Percentiles rank a stretch among this genome's conserved stretches.
phyloP scores from a whole-genome alignment of 345 rosid species.

The Pugionium dolabratum region DNA sequence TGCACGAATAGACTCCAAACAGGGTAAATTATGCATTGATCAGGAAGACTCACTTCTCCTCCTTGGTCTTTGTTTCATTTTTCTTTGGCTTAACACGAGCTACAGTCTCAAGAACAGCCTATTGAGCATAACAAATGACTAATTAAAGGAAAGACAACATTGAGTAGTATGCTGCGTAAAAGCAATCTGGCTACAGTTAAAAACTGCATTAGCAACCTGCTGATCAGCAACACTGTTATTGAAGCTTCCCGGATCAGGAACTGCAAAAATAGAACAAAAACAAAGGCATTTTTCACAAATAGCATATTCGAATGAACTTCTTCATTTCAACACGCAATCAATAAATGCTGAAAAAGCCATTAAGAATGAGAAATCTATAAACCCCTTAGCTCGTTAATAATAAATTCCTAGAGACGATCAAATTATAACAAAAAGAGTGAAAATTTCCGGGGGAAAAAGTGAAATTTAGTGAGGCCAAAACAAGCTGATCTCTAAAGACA shows the following conservation, averaged over 20 bases:
- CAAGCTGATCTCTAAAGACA: slow-evolving; percentile 32
- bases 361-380: too few relatives aligned
- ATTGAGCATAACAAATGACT: slow-evolving; percentile 32
- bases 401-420: slow-evolving; percentile 24
- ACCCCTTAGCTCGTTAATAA: neutral
- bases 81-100: slow-evolving; percentile 83
- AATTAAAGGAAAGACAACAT: neutral
- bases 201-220: slow-evolving; percentile 53
- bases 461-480: slow-evolving; percentile 12
- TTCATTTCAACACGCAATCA: slow-evolving; percentile 16
- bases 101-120: slow-evolving; percentile 95
- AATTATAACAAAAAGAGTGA: slow-evolving; percentile 4
- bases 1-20: slow-evolving; percentile 2
- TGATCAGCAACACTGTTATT: slow-evolving; percentile 84
- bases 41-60: slow-evolving; percentile 67
- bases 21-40: slow-evolving; percentile 9
- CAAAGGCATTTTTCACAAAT: slow-evolving; percentile 1
- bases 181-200: slow-evolving; percentile 2
- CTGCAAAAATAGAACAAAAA: slow-evolving; percentile 45
- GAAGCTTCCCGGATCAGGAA: slow-evolving; percentile 77
- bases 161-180: neutral
- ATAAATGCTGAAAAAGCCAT: too few relatives aligned
- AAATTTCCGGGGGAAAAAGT: too few relatives aligned
- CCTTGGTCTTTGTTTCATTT: slow-evolving; percentile 78
- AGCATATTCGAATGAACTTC: neutral